Evolutionary conservation across 257 asterid species (phyloP).

Genomic region (Gentiana straminea): DNA sequence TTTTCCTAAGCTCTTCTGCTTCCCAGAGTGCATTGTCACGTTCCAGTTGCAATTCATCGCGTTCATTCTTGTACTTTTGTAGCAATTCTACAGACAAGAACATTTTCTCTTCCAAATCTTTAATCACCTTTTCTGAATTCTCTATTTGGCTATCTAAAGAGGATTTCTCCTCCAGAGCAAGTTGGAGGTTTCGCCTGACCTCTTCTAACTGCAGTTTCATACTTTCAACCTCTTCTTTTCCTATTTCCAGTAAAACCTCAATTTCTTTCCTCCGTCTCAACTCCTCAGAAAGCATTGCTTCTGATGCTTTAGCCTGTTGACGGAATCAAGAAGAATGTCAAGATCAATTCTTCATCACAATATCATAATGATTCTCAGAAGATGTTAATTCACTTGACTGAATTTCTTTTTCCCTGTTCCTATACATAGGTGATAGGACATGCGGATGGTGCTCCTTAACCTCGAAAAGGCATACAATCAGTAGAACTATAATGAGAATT

Average conservation of each 20-base stretch:
- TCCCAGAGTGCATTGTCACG: conserved; percentile 52
- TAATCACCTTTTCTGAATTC: conserved; percentile 37
- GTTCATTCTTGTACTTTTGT: conserved; percentile 71
- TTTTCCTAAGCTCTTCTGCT: conserved; percentile 50
- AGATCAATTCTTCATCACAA: neutral
- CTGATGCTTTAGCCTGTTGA: conserved; percentile 51
- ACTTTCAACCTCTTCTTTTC: conserved; percentile 44
- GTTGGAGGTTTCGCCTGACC: conserved; percentile 33
- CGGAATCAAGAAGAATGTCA: conserved; percentile 1
- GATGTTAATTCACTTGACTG: too few species aligned
- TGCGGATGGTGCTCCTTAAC: too few species aligned
- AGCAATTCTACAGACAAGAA: conserved; percentile 63
- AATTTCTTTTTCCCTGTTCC: too few species aligned
- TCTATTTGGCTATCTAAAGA: conserved; percentile 47
- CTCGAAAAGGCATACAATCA: too few species aligned
- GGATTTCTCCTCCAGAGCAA: conserved; percentile 42
- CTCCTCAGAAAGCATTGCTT: conserved; percentile 45
- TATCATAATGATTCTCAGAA: too few species aligned
- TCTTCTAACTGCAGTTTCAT: conserved; percentile 36
- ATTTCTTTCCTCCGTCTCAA: conserved; percentile 44
- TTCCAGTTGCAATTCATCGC: conserved; percentile 57
- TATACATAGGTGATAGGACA: too few species aligned
- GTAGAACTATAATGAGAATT: too few species aligned
- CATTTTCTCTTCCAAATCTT: conserved; percentile 73
- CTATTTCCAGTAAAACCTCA: conserved; percentile 56